Base-by-base conservation (phyloP, 83 land plant genomes). In the Thuja plicata region DNA sequence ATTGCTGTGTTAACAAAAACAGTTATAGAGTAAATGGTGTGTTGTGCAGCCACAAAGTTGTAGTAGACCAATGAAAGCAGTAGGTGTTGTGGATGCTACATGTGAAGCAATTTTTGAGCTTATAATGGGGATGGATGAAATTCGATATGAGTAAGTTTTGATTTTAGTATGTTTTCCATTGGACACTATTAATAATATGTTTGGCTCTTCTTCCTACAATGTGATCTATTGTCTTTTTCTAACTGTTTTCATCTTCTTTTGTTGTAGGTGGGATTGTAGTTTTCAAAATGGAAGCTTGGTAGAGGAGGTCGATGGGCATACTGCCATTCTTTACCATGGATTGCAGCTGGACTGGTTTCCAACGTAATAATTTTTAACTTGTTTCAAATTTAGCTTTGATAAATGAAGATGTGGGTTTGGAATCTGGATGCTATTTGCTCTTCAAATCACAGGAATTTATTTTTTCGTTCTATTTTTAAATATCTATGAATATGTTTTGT, bases 251-350 rank as follows among this genome's bases (percentile, higher is more conserved):
- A 27, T 11, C 60, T 60, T 89, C 88, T 79, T 45, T 45, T 70
- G 88, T 57, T 93, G 88, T 90, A 97, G 99, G 89, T 97, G 99
- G 99, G 99, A 97, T 88, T 94, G 96, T 87, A 96, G 96, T 90
- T 97, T 97, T 90, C 96, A 96, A 66, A 88, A 89, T 91, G 99
- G 96, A 80, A 93, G 95, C 88, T 89, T 97, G 90, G 97, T 97
- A 62, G 93, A 96, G 89, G 97, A 96, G 94, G 96, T 97, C 0
- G 97, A 97, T 93, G 97, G 99, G 13, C 99, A 97, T 90, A 97
- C 97, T 57, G 96, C 99, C 34, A 94, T 97, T 90, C 89, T 96
- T 3, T 92, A 97, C 89, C 99, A 96, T 32, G 89, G 96, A 55
- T 94, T 97, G 85, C 96, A 95, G 91, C 88, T 97, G 62, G 97